Percentiles rank a stretch among this genome's conserved stretches.
phyloP scores from a whole-genome alignment of 768 basidiomycete genomes.

The Pisolithus marmoratus region DNA sequence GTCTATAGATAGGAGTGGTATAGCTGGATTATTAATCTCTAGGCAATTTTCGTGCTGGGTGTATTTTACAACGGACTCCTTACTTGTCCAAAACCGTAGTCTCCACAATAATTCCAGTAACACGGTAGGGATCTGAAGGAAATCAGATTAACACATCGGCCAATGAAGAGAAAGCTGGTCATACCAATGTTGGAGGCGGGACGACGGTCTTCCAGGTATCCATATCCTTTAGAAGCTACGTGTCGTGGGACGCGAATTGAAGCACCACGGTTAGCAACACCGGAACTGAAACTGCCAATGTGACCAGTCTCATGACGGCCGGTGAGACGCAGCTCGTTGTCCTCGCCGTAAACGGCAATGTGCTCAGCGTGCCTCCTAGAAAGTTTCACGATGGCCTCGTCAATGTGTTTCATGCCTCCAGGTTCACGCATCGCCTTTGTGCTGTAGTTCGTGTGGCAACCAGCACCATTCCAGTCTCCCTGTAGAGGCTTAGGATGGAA shows the following conservation, averaged over 20 bases:
- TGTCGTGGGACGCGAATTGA: slow-evolving; percentile 95
- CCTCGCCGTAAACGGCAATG: slow-evolving; percentile 96
- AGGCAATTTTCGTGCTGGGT: background rate
- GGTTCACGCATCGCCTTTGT: slow-evolving; percentile 92
- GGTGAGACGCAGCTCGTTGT: slow-evolving; percentile 94
- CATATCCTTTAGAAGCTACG: slow-evolving; percentile 87
- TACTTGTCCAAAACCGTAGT: slow-evolving; percentile 72
- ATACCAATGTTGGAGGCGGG: slow-evolving; percentile 97
- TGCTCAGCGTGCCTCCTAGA: slow-evolving; percentile 88
- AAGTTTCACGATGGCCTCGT: slow-evolving; percentile 91
- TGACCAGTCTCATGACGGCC: slow-evolving; percentile 98
- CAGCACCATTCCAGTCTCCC: slow-evolving; percentile 99
- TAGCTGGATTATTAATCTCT: background rate
- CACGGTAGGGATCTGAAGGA: slow-evolving; percentile 83
- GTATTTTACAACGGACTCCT: background rate
- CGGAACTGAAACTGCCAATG: slow-evolving; percentile 85
- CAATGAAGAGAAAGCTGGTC: slow-evolving; percentile 20
- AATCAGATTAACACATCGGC: slow-evolving; percentile 1
- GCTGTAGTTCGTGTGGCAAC: slow-evolving; percentile 97
- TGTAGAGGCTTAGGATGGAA: slow-evolving; percentile 98
- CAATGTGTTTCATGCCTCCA: slow-evolving; percentile 89
- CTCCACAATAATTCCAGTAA: slow-evolving; percentile 84
- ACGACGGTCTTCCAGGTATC: slow-evolving; percentile 94
- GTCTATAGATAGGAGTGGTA: too few species aligned
- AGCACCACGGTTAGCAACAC: slow-evolving; percentile 96